Evolutionary conservation across 306 rosid genomes (phyloP), one percentile per base, ranked within the genome.

Genomic region (Trichosanthes truncata): DNA sequence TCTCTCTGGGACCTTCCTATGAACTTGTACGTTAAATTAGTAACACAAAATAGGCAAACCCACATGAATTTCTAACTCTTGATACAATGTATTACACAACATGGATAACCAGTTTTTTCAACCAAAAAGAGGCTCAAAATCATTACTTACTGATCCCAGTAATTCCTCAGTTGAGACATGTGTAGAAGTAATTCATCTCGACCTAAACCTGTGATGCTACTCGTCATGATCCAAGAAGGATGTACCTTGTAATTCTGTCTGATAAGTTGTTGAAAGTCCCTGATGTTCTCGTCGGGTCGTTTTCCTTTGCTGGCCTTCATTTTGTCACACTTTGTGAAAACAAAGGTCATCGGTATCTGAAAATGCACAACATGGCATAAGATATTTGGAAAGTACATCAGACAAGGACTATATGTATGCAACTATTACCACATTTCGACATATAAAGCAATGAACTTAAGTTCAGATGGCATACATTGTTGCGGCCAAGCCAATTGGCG

Each of bases 211-310:
- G 97, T 92, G 72, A 88, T 89, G 74, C 97, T 88, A 88, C 98
- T 92, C 11, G 97, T 92, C 98, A 94, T 89, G 82, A 94, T 92
- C 96, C 98, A 94, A 9, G 98, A 90, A 45, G 97, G 93, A 78
- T 92, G 93, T 69, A 82, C 81, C 86, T 84, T 82, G 86, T 89
- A 92, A 83, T 89, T 87, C 83, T 91, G 82, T 83, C 69, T 76
- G 49, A 94, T 91, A 74, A 94, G 66, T 90, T 92, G 90, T 81
- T 87, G 97, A 82, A 94, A 94, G 8, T 89, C 90, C 82, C 85
- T 84, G 59, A 92, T 86, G 85, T 91, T 94, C 79, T 92, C 97
- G 51, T 92, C 97, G 0, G 98, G 97, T 56, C 89, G 76, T 82
- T 88, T 85, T 11, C 96, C 98, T 86, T 94, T 92, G 74, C 83